These are phyloP conservation scores for Didymella exigua DNA, from an alignment of 2,329 filamentous ascomycete genomes.

Conservation along the genomic window DNA sequence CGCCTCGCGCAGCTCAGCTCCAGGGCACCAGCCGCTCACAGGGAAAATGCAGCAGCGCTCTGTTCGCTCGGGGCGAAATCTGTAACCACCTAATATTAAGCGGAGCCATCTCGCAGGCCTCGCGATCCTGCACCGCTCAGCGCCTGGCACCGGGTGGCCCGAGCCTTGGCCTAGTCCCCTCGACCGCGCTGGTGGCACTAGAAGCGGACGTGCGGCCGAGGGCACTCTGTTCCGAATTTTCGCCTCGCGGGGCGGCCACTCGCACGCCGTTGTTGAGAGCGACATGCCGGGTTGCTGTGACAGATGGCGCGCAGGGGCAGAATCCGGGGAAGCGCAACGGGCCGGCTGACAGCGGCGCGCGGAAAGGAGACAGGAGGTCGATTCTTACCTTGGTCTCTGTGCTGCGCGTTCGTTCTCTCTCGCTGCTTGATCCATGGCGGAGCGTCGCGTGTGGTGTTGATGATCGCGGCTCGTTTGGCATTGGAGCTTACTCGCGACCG, in stretches of 20 bases:
- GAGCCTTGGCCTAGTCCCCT: not conserved
- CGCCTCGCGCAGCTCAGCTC: not conserved
- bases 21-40: too few relatives aligned
- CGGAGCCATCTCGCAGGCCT: not conserved
- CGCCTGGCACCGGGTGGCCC: not conserved
- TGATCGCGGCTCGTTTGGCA: not conserved
- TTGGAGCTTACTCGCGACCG: not conserved
- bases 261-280: conserved; percentile 19
- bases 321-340: conserved; percentile 29
- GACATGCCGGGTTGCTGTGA: conserved; percentile 20
- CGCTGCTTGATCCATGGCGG: not conserved
- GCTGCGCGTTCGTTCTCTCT: not conserved
- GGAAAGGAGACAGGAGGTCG: not conserved
- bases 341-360: not conserved
- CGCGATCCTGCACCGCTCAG: conserved; percentile 1
- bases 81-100: too few relatives aligned
- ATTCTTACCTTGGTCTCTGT: not conserved
- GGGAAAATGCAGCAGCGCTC: not conserved
- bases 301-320: conserved; percentile 21
- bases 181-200: not conserved
- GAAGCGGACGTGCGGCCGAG: conserved; percentile 3
- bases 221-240: not conserved
- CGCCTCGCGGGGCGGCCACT: too few relatives aligned
- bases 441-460: not conserved
- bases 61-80: too few relatives aligned